phyloP scores from a whole-genome alignment of 805 yeast genomes.

The Candida corydali region DNA sequence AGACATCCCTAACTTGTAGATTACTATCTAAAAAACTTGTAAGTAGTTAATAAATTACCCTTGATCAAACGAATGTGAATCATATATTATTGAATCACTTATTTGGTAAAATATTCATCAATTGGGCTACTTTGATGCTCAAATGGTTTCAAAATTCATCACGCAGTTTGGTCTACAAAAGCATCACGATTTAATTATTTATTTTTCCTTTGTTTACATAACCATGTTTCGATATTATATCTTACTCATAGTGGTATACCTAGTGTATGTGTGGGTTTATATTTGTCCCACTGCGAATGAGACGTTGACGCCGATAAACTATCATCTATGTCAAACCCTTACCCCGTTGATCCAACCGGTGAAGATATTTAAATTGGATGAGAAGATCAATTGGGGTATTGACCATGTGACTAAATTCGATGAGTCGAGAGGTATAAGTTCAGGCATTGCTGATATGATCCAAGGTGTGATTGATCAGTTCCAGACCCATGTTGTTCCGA shows the following conservation, averaged over 20 bases:
- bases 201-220: neutral
- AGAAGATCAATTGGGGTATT: neutral
- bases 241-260: neutral
- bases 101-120: too few relatives aligned
- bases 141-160: too few relatives aligned
- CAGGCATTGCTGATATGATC: constrained; percentile 1
- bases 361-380: constrained; percentile 6
- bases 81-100: too few relatives aligned
- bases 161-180: constrained; percentile 2
- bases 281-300: constrained; percentile 10
- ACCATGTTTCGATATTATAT: neutral
- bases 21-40: too few relatives aligned
- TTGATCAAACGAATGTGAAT: too few relatives aligned
- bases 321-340: constrained; percentile 10
- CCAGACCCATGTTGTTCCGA: neutral
- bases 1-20: too few relatives aligned
- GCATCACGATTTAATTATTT: neutral
- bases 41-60: too few relatives aligned
- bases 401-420: neutral
- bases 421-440: neutral
- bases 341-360: constrained; percentile 8
- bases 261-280: constrained; percentile 8
- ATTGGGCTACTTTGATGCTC: too few relatives aligned
- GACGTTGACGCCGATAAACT: constrained; percentile 8
- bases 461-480: constrained; percentile 2